Conservation (phyloP, 2,329 filamentous ascomycete genomes). For the Rosellinia necatrix region DNA sequence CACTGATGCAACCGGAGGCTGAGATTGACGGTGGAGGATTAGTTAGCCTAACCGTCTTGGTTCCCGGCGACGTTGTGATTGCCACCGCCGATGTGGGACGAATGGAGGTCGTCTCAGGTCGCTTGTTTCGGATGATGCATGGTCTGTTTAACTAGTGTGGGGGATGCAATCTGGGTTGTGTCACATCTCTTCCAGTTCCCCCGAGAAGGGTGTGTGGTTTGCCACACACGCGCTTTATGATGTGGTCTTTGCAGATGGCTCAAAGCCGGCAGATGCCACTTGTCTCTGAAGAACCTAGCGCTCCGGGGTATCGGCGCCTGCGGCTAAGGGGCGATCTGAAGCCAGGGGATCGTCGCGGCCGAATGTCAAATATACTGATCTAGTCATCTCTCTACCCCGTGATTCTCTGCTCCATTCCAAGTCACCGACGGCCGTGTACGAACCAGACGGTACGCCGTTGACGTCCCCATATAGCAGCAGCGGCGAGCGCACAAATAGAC, state of each 20-base stretch:
- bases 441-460: not conserved
- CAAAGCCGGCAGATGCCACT: not conserved
- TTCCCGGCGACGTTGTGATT: constrained; percentile 1
- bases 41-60: constrained; percentile 18
- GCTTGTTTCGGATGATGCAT: constrained; percentile 22
- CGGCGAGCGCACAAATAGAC: constrained; percentile 7
- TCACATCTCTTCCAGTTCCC: not conserved
- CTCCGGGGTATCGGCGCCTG: not conserved
- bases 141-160: constrained; percentile 14
- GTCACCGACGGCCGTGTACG: no score
- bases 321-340: not conserved
- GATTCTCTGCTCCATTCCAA: not conserved
- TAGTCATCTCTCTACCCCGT: not conserved
- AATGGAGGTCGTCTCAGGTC: constrained; percentile 15
- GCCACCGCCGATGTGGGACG: constrained; percentile 12
- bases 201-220: not conserved
- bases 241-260: not conserved
- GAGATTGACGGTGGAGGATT: constrained; percentile 10
- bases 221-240: not conserved
- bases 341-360: not conserved
- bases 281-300: not conserved
- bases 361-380: constrained; percentile 1
- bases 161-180: constrained; percentile 16
- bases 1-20: not conserved
- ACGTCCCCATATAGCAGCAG: not conserved